Base-by-base conservation (phyloP, 805 yeast genomes). In the Candida vartiovaarae region DNA sequence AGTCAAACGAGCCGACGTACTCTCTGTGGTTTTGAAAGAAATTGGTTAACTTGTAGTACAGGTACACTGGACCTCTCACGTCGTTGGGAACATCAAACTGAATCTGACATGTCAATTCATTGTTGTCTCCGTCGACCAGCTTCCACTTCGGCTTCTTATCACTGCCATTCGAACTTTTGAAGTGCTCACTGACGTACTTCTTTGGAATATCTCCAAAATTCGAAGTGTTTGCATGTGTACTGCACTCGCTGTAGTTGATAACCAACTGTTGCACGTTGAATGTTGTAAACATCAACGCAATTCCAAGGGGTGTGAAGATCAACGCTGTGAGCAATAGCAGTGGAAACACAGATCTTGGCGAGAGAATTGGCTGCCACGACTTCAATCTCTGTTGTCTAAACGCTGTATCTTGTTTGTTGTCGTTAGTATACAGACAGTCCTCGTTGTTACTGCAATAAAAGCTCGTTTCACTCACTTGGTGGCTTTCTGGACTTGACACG, bases 1-100 rank as follows among this genome's bases (percentile, higher is more conserved):
- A 76, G 61, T 89, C 95, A 62, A 74, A 85, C 8, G 95, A 84
- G 48, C 79, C 80, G 31, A 91, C 98, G 60, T 88, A 93, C 49
- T 93, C 86, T 48, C 99, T 78, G 66, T 93, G 99, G 62, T 93
- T 93, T 63, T 93, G 98, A 63, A 74, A 89, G 63, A 91, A 93
- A 61, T 88, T 88, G 32, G 96, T 89, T 56, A 93, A 69, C 52
- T 81, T 80, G 67, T 93, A 93, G 66, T 87, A 93, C 50, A 88
- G 58, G 60, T 72, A 89, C 7, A 89, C 59, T 3, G 95, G 87
- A 3, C 82, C 76, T 35, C 78, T 71, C 61, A 93, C 71, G 43
- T 80, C 80, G 36, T 70, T 69, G 10, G 96, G 95, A 27, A 88
- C 61, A 34, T 76, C 75, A 65, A 93, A 91, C 55, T 79, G 76